Base-by-base conservation (phyloP, 2,329 filamentous ascomycete species). In the Fusarium nygamai region DNA sequence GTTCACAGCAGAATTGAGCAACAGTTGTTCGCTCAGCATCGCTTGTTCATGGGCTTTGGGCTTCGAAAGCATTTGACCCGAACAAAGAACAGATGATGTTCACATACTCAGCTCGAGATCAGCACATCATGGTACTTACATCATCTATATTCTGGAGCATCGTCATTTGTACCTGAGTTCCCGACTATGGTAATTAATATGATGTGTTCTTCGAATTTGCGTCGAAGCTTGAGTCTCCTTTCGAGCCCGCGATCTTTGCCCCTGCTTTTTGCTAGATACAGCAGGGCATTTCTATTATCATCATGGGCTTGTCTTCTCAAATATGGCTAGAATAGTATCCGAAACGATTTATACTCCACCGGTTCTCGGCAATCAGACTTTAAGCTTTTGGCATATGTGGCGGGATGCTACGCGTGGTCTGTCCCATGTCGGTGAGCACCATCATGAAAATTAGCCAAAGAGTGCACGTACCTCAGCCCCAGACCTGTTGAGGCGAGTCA, bases 1-100 rank as follows among this genome's bases (percentile, higher is more conserved):
- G 11, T 5, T 33, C 5, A 0, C 3, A 33, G 11, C 16, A 19
- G 7, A 19, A 17, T 13, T n/a, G 8, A 3, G 4, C 5, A 17
- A 1, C 13, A 22, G 17, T 8, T 54, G 50, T 53, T 53, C 17
- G 9, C 8, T 16, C 11, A 1, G 2, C 3, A 4, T 38, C 3
- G 7, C 13, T 17, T 38, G 34, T 29, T 27, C 51, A 13, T 0
- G 10, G n/a, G 1, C 13, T 19, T 4, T 33, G 11, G 3, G 4
- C 22, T 8, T 9, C 20, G 7, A 29, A 22, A n/a, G 8, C 10
- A 1, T 17, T 29, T 22, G 3, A 5, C 10, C 3, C 3, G 19
- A 29, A 17, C 51, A 27, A 29, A 22, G 34, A 38, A 38, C 50
- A 29, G 1, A 11, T 0, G 0, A 0, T 19, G 7, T 14, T 20